Evolutionary conservation across 768 basidiomycete species (phyloP), one percentile per base, ranked within the genome.

Genomic region (Boletus pseudopeckii): DNA sequence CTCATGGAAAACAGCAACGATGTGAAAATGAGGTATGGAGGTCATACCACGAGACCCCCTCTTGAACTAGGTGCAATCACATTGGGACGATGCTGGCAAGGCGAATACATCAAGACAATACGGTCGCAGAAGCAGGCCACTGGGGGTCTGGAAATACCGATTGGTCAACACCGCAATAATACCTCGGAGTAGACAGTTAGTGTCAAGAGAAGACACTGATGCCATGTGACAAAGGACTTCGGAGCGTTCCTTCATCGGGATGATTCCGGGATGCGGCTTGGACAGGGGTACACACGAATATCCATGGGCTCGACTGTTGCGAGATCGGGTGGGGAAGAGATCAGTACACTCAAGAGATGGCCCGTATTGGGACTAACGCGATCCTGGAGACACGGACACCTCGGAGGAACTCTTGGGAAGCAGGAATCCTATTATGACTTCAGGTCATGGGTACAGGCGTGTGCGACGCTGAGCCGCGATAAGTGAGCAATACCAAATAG

Each of bases 1-100:
- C 48, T 48, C 54, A 39, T 55, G 54, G 48, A 33, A 44, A 26
- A 37, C 41, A 61, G 33, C 51, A 43, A 46, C 53, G 24, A 36
- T 36, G 48, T 32, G 56, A 50, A 46, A 28, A 33, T 36, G n/a
- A 20, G 9, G 33, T 32, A 44, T 20, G 8, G 47, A 36, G 15
- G 22, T 26, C n/a, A 15, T 34, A 5, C 8, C 52, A 61, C 48
- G 33, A 40, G 42, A 43, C 14, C 47, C 15, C 17, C n/a, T 41
- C 40, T 7, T 32, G 44, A 7, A 18, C 32, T 18, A 44, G 49
- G 45, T 26, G 24, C 28, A 34, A 55, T 48, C 53, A 24, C 18
- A 38, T 24, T 6, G 22, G 38, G 24, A 42, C 8, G 39, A 24
- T 45, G 42, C 33, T 15, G 13, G 36, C 2, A 13, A 41, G 10